Evolutionary conservation across 345 rosid species (phyloP).

Genomic region (Eucalyptus coolabah): DNA sequence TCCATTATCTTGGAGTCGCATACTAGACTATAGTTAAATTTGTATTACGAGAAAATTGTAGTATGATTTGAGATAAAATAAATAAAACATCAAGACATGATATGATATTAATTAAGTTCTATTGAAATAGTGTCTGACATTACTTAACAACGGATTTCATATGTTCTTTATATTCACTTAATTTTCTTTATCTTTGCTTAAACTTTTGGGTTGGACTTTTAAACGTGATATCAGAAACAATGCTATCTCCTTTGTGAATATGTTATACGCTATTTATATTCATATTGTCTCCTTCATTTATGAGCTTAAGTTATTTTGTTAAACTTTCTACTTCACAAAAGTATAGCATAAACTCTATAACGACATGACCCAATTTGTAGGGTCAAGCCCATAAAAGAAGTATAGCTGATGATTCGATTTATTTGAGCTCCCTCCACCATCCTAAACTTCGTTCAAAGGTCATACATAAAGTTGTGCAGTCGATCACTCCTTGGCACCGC

Average conservation of each 20-base stretch:
- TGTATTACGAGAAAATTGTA: neutral
- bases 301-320: neutral
- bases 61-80: neutral
- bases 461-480: neutral
- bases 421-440: neutral
- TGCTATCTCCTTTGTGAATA: rapidly evolving
- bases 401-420: neutral
- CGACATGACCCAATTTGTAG: rapidly evolving
- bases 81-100: neutral
- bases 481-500: neutral
- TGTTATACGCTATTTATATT: too few species aligned
- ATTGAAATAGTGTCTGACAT: too few species aligned
- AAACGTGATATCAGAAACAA: rapidly evolving
- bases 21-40: neutral
- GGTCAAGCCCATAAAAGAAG: neutral
- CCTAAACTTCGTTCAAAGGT: neutral
- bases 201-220: too few species aligned
- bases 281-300: neutral
- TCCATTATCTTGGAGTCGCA: neutral
- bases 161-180: too few species aligned
- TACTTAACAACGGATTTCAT: rapidly evolving
- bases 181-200: rapidly evolving
- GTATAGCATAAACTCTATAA: too few species aligned
- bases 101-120: neutral
- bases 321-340: neutral